These are phyloP conservation scores for Maudiozyma saulgeensis DNA, from an alignment of 805 yeast species.

Conservation along the genomic window DNA sequence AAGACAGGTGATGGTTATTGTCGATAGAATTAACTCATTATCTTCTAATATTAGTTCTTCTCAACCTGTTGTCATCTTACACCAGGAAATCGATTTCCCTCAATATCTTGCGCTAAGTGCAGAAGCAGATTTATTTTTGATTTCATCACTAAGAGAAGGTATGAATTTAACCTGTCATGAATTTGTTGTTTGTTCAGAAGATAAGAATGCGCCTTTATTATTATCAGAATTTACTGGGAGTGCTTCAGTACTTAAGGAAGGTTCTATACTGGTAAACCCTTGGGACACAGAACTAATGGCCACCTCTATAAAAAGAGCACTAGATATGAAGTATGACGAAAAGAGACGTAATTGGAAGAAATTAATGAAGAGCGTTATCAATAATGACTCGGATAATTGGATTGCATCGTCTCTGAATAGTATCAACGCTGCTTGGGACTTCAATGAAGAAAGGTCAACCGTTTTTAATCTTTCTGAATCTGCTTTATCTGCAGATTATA, in stretches of 20 bases:
- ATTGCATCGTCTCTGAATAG: constrained; percentile 44
- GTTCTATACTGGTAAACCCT: constrained; percentile 77
- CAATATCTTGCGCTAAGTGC: constrained; percentile 79
- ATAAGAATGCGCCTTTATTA: constrained; percentile 69
- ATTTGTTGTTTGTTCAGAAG: constrained; percentile 65
- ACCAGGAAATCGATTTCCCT: constrained; percentile 79
- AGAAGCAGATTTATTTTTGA: constrained; percentile 83
- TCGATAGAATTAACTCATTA: constrained; percentile 74
- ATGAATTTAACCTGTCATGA: constrained; percentile 96
- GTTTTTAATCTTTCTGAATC: constrained; percentile 27
- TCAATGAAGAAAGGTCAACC: constrained; percentile 34
- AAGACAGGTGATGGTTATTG: constrained; percentile 63
- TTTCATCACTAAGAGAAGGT: constrained; percentile 90
- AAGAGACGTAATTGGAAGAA: constrained; percentile 51
- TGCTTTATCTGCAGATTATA: constrained; percentile 25
- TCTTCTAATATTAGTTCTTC: constrained; percentile 60
- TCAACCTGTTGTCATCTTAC: constrained; percentile 80
- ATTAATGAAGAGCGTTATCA: constrained; percentile 47
- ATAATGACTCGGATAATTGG: constrained; percentile 73
- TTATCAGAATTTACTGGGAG: constrained; percentile 93
- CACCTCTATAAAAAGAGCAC: constrained; percentile 49
- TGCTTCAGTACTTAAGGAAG: constrained; percentile 62
- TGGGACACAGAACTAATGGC: constrained; percentile 73
- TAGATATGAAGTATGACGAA: constrained; percentile 56
- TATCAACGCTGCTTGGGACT: constrained; percentile 45